Evolutionary conservation across 2,329 filamentous ascomycete genomes (phyloP).

Genomic region (Ascocoryne sarcoides): DNA sequence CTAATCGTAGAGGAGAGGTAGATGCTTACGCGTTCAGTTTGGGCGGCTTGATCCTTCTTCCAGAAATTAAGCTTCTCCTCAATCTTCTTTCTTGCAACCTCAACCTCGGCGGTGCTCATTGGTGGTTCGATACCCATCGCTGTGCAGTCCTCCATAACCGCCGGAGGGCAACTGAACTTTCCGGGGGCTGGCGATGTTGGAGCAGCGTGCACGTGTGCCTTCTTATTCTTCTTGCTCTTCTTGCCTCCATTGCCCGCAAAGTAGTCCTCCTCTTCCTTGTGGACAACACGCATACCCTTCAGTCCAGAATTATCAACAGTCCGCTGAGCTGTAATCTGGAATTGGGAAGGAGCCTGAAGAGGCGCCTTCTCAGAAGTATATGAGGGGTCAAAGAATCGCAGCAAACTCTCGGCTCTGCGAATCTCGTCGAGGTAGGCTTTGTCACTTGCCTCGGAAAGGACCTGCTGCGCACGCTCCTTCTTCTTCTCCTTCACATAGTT

Average conservation of each 20-base stretch:
- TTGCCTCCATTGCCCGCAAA: conserved; percentile 57
- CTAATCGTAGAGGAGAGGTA: conserved; percentile 1
- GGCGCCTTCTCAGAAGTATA: conserved; percentile 55
- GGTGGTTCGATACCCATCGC: conserved; percentile 82
- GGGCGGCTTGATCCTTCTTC: conserved; percentile 81
- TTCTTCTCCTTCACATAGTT: conserved; percentile 62
- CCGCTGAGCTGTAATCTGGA: conserved; percentile 70
- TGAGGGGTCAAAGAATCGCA: conserved; percentile 82
- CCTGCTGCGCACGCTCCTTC: conserved; percentile 65
- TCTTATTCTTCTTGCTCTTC: conserved; percentile 84
- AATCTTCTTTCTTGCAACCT: conserved; percentile 74
- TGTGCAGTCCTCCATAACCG: conserved; percentile 82
- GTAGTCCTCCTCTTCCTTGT: conserved; percentile 89
- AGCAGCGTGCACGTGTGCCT: conserved; percentile 50
- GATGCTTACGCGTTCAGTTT: conserved; percentile 86
- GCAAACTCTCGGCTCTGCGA: conserved; percentile 74
- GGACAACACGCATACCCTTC: conserved; percentile 75
- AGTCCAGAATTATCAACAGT: conserved; percentile 77
- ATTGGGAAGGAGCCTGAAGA: conserved; percentile 57
- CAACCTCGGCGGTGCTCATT: conserved; percentile 75
- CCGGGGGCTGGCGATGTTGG: conserved; percentile 39
- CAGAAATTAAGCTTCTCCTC: conserved; percentile 85
- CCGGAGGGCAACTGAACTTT: conserved; percentile 80
- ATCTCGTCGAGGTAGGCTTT: conserved; percentile 93
- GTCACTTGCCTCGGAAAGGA: conserved; percentile 73